Percentiles rank a stretch among this genome's conserved stretches.
phyloP scores from a whole-genome alignment of 805 yeast genomes.

The Hanseniaspora mollemarum region DNA sequence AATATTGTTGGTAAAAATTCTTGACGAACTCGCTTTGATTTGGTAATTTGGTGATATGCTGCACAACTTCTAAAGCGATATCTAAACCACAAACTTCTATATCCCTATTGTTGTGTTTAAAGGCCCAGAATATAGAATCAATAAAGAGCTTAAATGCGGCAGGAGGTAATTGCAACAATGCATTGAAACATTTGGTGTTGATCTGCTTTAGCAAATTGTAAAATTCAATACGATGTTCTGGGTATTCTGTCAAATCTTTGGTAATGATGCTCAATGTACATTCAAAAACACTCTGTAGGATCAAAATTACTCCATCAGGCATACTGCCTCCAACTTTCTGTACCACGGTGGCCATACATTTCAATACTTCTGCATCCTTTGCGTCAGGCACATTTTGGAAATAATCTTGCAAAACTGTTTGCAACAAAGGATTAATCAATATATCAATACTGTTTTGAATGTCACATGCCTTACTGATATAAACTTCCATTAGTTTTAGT shows the following conservation, averaged over 20 bases:
- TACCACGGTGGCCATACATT: constrained; percentile 86
- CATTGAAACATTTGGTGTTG: constrained; percentile 71
- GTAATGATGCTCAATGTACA: constrained; percentile 92
- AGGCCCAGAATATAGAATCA: constrained; percentile 95
- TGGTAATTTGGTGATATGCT: constrained; percentile 62
- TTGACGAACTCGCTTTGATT: constrained; percentile 61
- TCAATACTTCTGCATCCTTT: constrained; percentile 92
- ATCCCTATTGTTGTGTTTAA: constrained; percentile 93
- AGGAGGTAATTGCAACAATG: constrained; percentile 77
- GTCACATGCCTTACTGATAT: constrained; percentile 67
- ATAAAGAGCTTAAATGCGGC: constrained; percentile 83
- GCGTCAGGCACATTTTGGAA: constrained; percentile 85
- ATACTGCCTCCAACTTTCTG: constrained; percentile 76
- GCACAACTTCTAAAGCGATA: constrained; percentile 69
- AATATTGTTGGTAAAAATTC: constrained; percentile 79
- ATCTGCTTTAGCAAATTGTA: constrained; percentile 82
- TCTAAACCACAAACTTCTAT: constrained; percentile 87
- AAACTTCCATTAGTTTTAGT: constrained; percentile 76
- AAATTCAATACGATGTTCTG: constrained; percentile 95
- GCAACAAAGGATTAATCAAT: constrained; percentile 69
- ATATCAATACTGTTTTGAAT: constrained; percentile 72
- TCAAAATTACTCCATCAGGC: constrained; percentile 77
- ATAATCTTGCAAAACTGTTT: constrained; percentile 82
- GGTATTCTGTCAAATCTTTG: constrained; percentile 89
- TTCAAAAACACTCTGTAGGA: constrained; percentile 83